Conservation (phyloP, 495 filamentous ascomycete species). For the Lepidopterella palustris region DNA sequence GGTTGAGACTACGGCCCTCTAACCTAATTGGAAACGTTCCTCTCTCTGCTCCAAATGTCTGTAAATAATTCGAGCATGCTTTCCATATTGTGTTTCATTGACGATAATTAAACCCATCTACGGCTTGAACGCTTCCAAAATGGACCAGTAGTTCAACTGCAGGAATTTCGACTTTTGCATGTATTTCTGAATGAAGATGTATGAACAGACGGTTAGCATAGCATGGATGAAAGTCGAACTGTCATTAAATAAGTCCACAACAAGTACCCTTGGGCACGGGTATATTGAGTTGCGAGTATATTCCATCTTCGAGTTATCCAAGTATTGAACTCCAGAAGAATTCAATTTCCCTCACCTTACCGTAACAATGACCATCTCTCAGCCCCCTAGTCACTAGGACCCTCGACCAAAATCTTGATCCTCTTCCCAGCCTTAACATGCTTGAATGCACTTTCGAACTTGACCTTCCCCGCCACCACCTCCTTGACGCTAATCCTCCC, state of each 20-base stretch:
- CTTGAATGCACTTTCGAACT: constrained; percentile 72
- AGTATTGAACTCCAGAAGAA: not conserved
- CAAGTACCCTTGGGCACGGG: too few species aligned
- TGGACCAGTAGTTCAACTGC: too few species aligned
- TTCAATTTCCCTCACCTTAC: not conserved
- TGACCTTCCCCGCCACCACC: constrained; percentile 60
- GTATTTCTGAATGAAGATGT: not conserved
- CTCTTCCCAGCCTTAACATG: constrained; percentile 69
- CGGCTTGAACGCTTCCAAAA: not conserved
- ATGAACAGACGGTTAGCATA: not conserved
- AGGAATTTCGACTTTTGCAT: too few species aligned
- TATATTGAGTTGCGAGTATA: not conserved
- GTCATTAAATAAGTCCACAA: not conserved
- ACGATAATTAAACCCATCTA: not conserved
- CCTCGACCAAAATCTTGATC: constrained; percentile 79
- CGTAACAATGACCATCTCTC: not conserved
- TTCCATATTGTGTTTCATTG: not conserved
- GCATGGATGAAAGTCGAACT: not conserved
- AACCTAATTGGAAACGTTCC: not conserved
- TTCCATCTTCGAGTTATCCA: not conserved
- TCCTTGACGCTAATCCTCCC: constrained; percentile 71
- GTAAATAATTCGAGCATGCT: not conserved
- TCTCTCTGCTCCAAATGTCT: not conserved
- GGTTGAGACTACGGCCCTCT: not conserved
- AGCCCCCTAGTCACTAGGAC: constrained; percentile 34